Evolutionary conservation across 768 basidiomycete genomes (phyloP).

Genomic region (Calocera cornea): DNA sequence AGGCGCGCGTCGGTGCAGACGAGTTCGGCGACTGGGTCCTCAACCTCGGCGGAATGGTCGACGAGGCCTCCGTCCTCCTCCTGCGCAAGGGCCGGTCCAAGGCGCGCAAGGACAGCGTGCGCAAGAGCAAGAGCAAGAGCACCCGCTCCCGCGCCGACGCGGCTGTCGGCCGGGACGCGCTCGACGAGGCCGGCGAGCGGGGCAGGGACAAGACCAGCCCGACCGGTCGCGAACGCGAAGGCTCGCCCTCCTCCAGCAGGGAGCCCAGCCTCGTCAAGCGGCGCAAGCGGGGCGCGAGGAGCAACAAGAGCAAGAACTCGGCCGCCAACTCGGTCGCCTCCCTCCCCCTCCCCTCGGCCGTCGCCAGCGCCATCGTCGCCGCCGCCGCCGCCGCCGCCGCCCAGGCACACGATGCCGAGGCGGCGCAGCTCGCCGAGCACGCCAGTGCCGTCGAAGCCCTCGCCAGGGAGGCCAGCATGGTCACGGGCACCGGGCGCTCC

Average conservation of each 20-base stretch:
- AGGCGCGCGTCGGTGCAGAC: conserved; percentile 55
- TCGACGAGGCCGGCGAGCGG: not conserved
- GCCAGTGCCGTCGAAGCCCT: not conserved
- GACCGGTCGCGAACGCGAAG: conserved; percentile 2
- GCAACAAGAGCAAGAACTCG: conserved; percentile 10
- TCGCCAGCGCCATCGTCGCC: too few relatives aligned
- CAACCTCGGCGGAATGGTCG: conserved; percentile 62
- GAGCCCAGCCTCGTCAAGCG: conserved; percentile 6
- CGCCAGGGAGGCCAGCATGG: not conserved
- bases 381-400: not conserved
- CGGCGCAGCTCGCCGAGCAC: not conserved
- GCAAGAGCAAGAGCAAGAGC: not conserved
- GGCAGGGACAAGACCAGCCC: not conserved
- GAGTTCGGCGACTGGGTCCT: conserved; percentile 81
- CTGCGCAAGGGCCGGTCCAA: conserved; percentile 12
- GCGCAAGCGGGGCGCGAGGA: conserved; percentile 13
- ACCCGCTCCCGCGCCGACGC: conserved; percentile 8
- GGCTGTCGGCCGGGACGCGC: conserved; percentile 1
- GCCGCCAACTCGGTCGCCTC: not conserved
- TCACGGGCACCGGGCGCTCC: not conserved
- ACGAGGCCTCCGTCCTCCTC: conserved; percentile 16
- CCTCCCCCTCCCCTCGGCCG: not conserved
- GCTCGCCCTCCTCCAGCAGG: not conserved
- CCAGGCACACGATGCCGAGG: not conserved
- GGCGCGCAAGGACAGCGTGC: conserved; percentile 10